Evolutionary conservation across 2,329 filamentous ascomycete genomes (phyloP).

Genomic region (Bipolaris cookei): DNA sequence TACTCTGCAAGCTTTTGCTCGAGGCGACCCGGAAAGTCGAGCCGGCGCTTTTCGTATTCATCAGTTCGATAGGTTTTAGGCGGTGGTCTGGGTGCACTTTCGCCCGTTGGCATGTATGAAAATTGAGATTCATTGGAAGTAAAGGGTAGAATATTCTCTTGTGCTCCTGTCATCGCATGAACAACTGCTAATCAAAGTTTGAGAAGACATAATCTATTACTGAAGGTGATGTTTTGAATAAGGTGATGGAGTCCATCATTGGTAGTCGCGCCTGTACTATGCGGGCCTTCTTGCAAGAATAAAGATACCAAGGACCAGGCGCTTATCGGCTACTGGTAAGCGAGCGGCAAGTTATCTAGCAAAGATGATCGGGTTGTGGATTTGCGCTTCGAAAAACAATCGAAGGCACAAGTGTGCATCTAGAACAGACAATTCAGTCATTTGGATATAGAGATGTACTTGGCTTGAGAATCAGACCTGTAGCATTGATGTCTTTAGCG

Average conservation of each 20-base stretch:
- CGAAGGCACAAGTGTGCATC: neutral
- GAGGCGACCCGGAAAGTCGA: slow-evolving; percentile 28
- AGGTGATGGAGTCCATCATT: neutral
- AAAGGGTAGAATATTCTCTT: neutral
- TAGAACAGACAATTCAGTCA: neutral
- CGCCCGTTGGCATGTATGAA: neutral
- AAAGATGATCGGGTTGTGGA: neutral
- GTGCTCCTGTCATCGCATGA: neutral
- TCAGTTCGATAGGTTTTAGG: neutral
- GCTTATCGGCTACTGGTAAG: neutral
- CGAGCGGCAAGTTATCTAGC: neutral
- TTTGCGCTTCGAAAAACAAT: neutral
- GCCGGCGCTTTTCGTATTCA: neutral
- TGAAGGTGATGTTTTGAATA: neutral
- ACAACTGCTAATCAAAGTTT: neutral
- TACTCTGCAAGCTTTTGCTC: slow-evolving; percentile 33
- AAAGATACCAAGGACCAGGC: neutral
- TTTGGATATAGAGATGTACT: neutral
- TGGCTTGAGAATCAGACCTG: neutral
- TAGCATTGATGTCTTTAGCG: neutral
- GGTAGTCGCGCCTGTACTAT: neutral
- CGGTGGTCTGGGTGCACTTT: neutral
- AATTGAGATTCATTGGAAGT: neutral
- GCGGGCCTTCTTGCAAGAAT: neutral
- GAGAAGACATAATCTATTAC: neutral